Evolutionary conservation across 805 yeast genomes (phyloP), one percentile per base, ranked within the genome.

Genomic region (Candida ulmi): DNA sequence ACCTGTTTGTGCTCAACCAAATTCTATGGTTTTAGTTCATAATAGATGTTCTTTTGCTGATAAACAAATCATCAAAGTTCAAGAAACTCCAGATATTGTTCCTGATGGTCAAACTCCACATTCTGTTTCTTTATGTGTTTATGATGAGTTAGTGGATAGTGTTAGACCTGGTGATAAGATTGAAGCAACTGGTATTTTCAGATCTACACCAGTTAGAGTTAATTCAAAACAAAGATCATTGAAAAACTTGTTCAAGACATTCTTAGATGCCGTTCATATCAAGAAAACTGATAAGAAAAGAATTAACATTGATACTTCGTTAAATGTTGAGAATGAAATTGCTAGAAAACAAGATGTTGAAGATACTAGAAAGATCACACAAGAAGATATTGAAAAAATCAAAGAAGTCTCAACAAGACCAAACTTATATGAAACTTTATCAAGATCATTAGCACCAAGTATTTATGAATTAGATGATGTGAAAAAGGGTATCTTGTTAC

Each of bases 21-120:
- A 86, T 60, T 84, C 97, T 4, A 88, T 93, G 97, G 78, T 83
- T 42, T 66, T 93, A 36, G 74, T 93, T 16, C 99, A 93, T 63
- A 93, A 93, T 61, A 75, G 99, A 51, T 85, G 95, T 28, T 75
- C 87, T 1, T 93, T 91, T 63, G 93, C 95, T 19, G 97, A 93
- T 62, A 93, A 91, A 57, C 99, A 93, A 63, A 91, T 93, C 23
- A 79, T 93, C 50, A 86, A 87, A 54, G 67, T 93, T 31, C 99
- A 93, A 63, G 99, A 93, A 62, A 88, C 96, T 0, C 96, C 96
- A 1, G 99, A 93, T 61, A 72, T 79, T 45, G 95, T 91, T 13
- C 99, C 99, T 4, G 98, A 86, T 64, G 99, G 99, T 15, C 99
- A 93, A 63, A 93, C 99, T 3, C 99, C 99, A 2, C 99, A 93